These are phyloP conservation scores for Neoscytalidium dimidiatum DNA, from an alignment of 2,329 filamentous ascomycete genomes.

Conservation along the genomic window DNA sequence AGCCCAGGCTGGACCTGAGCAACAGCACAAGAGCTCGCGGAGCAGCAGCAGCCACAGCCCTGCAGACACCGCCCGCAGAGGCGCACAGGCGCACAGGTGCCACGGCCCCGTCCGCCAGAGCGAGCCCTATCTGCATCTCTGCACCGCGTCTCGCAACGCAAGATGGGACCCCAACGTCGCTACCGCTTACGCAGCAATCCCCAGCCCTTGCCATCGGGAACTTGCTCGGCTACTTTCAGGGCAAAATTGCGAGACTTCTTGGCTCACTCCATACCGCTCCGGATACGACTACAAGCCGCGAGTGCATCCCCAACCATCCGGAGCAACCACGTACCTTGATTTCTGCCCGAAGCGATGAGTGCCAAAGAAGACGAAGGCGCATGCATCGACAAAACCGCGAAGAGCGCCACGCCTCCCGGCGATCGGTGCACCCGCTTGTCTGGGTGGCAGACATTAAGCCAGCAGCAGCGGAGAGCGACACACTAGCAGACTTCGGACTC, in stretches of 20 bases:
- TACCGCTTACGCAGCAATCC: too few relatives aligned
- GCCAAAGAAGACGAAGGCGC: not conserved
- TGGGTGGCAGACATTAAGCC: not conserved
- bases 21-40: not conserved
- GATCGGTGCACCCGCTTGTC: not conserved
- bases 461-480: not conserved
- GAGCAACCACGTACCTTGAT: not conserved
- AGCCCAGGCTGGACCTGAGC: too few relatives aligned
- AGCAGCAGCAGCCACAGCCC: not conserved
- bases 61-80: too few relatives aligned
- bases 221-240: not conserved
- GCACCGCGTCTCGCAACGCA: not conserved
- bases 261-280: not conserved
- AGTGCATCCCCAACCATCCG: too few relatives aligned
- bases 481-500: slow-evolving; percentile 3
- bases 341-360: not conserved
- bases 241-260: too few relatives aligned
- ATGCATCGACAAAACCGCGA: not conserved
- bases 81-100: too few relatives aligned
- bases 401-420: not conserved
- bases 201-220: too few relatives aligned
- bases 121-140: too few relatives aligned
- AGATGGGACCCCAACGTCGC: not conserved
- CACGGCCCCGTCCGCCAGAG: too few relatives aligned
- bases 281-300: not conserved